Conservation (phyloP, 164 flowering plant species). For the Santalum album region DNA sequence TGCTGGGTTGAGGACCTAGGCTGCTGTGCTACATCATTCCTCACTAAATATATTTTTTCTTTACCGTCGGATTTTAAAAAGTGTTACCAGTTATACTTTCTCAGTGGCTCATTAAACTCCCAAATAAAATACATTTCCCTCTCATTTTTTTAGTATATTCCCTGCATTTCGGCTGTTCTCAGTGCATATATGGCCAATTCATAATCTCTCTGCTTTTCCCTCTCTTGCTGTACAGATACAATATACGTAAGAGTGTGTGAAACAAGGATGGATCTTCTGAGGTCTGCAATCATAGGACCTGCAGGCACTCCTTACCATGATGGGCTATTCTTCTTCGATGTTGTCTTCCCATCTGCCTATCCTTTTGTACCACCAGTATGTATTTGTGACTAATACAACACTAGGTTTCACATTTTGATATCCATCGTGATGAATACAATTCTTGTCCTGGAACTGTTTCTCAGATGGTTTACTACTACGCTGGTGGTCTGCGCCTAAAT, state of each 20-base stretch:
- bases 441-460: background rate
- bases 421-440: background rate
- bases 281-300: background rate
- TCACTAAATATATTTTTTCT: too few relatives aligned
- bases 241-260: background rate
- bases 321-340: background rate
- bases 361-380: background rate
- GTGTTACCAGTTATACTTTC: too few relatives aligned
- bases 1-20: too few relatives aligned
- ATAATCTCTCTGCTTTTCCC: background rate
- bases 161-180: background rate
- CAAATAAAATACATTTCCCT: too few relatives aligned
- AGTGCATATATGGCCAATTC: background rate
- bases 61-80: too few relatives aligned
- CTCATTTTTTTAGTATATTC: background rate
- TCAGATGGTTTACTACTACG: conserved; percentile 4
- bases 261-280: background rate
- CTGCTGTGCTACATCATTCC: too few relatives aligned
- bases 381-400: too few relatives aligned
- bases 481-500: conserved; percentile 1
- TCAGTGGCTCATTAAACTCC: too few relatives aligned
- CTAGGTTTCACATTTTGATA: too few relatives aligned
- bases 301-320: background rate
- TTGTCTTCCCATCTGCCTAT: background rate
- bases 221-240: too few relatives aligned